phyloP scores from a whole-genome alignment of 2,329 filamentous ascomycete species.

The Hymenoscyphus albidus region DNA sequence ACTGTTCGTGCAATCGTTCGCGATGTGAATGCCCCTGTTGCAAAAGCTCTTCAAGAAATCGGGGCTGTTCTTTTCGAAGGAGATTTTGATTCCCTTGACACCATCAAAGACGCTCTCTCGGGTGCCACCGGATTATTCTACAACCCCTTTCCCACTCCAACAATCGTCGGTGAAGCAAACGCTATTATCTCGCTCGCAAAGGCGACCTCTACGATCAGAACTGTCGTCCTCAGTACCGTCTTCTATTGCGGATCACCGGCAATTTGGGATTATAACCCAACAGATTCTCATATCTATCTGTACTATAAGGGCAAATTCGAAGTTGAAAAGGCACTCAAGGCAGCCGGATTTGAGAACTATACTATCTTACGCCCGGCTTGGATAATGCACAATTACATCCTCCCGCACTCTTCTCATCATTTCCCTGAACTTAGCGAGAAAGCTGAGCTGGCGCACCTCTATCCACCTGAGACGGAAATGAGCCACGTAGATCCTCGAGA shows the following conservation, averaged over 20 bases:
- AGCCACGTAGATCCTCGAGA: slow-evolving; percentile 12
- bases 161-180: slow-evolving; percentile 9
- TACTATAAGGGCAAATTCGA: slow-evolving; percentile 15
- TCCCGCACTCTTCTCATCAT: slow-evolving; percentile 7
- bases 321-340: slow-evolving; percentile 16
- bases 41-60: slow-evolving; percentile 27
- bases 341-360: slow-evolving; percentile 14
- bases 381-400: slow-evolving; percentile 14
- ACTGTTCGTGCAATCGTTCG: slow-evolving; percentile 38
- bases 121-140: slow-evolving; percentile 31
- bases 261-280: slow-evolving; percentile 8
- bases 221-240: slow-evolving; percentile 15
- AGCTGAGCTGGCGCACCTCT: slow-evolving; percentile 14
- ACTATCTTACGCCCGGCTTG: slow-evolving; percentile 17
- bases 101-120: slow-evolving; percentile 33
- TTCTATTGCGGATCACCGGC: slow-evolving; percentile 4
- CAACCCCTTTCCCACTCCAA: slow-evolving; percentile 8
- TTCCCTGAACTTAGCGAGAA: slow-evolving; percentile 15
- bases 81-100: slow-evolving; percentile 35
- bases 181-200: slow-evolving; percentile 9
- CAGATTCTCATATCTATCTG: slow-evolving; percentile 5
- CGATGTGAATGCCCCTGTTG: slow-evolving; percentile 30
- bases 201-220: slow-evolving; percentile 9
- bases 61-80: slow-evolving; percentile 38
- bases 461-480: slow-evolving; percentile 8